Conservation (phyloP, 805 yeast species). For the Saccharomycopsis sp. region DNA sequence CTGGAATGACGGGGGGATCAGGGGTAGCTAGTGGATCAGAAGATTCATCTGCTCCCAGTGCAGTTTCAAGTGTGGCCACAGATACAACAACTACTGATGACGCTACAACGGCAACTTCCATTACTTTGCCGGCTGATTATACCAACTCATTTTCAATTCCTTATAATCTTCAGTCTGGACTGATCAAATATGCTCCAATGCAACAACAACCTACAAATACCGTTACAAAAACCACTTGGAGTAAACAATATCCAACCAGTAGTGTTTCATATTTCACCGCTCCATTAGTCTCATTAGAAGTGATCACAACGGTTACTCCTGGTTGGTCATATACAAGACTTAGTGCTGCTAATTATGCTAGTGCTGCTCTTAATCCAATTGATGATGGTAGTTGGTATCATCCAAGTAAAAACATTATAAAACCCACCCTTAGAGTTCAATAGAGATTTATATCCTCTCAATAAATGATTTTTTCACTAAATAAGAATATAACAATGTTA, state of each 20-base stretch:
- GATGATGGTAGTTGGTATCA: conserved; percentile 49
- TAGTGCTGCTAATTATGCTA: conserved; percentile 57
- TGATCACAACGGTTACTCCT: conserved; percentile 39
- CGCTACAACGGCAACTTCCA: too few relatives aligned
- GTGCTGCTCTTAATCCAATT: conserved; percentile 61
- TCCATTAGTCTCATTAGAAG: not conserved
- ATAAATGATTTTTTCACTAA: too few relatives aligned
- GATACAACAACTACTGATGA: conserved; percentile 28
- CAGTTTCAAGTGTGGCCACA: conserved; percentile 23
- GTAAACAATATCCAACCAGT: conserved; percentile 57
- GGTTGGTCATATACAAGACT: conserved; percentile 69
- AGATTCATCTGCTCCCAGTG: conserved; percentile 30
- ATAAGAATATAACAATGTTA: too few relatives aligned
- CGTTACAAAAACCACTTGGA: conserved; percentile 57
- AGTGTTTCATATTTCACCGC: conserved; percentile 46
- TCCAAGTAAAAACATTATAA: conserved; percentile 26
- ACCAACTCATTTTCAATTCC: conserved; percentile 53
- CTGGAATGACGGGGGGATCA: conserved; percentile 69
- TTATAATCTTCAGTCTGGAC: conserved; percentile 70
- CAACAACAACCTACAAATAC: conserved; percentile 72
- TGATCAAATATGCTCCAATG: conserved; percentile 81
- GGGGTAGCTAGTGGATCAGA: conserved; percentile 37
- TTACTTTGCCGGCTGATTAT: conserved; percentile 24
- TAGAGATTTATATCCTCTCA: too few relatives aligned
- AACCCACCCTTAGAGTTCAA: too few relatives aligned